Base-by-base conservation (phyloP, 2,329 filamentous ascomycete genomes). In the Diaporthe sp. region DNA sequence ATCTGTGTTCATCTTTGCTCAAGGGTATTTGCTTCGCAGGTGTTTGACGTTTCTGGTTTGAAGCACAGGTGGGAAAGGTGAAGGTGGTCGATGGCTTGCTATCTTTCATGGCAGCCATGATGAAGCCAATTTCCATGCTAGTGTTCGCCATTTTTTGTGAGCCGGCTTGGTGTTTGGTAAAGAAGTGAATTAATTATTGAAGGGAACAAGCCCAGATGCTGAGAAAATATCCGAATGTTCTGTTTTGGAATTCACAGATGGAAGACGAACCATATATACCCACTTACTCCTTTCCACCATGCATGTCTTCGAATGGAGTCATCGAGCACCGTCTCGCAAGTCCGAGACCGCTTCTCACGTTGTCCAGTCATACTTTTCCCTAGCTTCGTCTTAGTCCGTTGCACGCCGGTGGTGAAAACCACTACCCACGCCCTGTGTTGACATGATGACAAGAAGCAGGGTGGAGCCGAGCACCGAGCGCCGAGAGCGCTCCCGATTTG, bases 91-190 rank as follows among this genome's bases (percentile, higher is more conserved):
- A 57, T 68, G 51, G 44, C 17, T 39, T 55, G n/a, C 34, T 39
- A 8, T 68, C 72, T 31, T 71, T 62, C 75, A 76, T 76, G 31
- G 75, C 75, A n/a, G 72, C 72, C 75, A 76, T 76, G 34, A 76
- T 71, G 17, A 70, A 72, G 19, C 72, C 75, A 8, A 76, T 69
- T 8, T 76, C 75, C 46, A 73, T 46, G 12, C 49, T 42, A 13
- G 55, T 34, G 39, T 28, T 68, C 19, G 37, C 46, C 72, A 74
- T 76, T 51, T 55, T 46, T 17, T 22, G 31, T 55, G 22, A 37
- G 9, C 39, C 5, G 15, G 2, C 17, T 39, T 15, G 7, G 44
- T 12, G 4, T 42, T 58, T 49, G 42, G 15, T 28, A 2, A n/a
- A 34, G 19, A 19, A 12, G 10, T 12, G 17, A 65, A 65, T 31